Conservation (phyloP, 768 basidiomycete genomes). For the Phallus indusiatus region DNA sequence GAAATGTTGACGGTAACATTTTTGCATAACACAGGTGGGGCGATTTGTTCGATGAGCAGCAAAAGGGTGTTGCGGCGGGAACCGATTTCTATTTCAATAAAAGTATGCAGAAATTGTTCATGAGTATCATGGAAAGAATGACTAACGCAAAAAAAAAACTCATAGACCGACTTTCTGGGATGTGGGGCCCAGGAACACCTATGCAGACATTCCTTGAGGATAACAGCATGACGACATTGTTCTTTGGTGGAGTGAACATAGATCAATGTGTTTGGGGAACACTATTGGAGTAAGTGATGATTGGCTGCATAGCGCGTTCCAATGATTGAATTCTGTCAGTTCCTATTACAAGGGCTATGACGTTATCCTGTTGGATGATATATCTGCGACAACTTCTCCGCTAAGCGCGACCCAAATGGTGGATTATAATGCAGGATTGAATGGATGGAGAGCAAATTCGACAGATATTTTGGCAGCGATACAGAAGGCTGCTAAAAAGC, state of each 20-base stretch:
- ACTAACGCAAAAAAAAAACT: neutral
- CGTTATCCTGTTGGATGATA: neutral
- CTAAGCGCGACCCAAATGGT: neutral
- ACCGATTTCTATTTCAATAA: slow-evolving; percentile 5
- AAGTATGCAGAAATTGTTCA: neutral
- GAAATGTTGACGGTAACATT: neutral
- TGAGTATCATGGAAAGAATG: neutral
- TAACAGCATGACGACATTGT: slow-evolving; percentile 2
- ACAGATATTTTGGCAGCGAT: neutral
- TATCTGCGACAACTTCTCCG: neutral
- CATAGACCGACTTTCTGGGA: neutral
- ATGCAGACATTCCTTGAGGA: neutral
- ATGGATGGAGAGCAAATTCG: neutral
- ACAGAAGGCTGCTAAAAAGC: neutral
- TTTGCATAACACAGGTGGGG: neutral
- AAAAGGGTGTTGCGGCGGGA: neutral
- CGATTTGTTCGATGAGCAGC: neutral
- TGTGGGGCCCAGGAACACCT: slow-evolving; percentile 3
- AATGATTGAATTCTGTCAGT: neutral
- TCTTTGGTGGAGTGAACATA: slow-evolving; percentile 2
- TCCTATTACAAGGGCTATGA: slow-evolving; percentile 1
- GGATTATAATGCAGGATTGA: neutral
- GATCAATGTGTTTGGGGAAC: slow-evolving; percentile 4
- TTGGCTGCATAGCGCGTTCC: too few relatives aligned
- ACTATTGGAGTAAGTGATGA: neutral